Base-by-base conservation (phyloP, 2,329 filamentous ascomycete species). In the Calonectria henricotiae region DNA sequence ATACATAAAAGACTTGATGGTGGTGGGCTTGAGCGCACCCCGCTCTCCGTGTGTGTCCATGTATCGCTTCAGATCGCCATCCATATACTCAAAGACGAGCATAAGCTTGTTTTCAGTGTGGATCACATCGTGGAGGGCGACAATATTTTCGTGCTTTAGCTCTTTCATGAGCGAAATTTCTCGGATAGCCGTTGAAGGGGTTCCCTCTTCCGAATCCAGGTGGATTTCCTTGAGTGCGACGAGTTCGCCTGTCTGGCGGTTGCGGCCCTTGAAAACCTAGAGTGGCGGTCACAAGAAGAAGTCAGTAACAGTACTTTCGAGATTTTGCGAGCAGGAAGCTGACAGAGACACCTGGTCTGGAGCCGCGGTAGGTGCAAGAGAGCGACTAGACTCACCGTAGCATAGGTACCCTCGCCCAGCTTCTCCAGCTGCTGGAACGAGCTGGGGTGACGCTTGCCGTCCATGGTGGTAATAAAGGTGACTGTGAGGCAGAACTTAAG, bases 91-190 rank as follows among this genome's bases (percentile, higher is more conserved):
- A 78, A 99, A 99, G 11, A 99, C 96, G 46, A 99, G 91, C 96
- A 99, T 99, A 68, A 99, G 91, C 83, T 99, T 99, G 85, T 98
- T 99, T 86, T 99, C 96, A 69, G 96, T 99, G 84, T 99, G 96
- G 79, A 99, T 98, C 67, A 99, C 96, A 87, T 99, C 96, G 88
- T 98, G 94, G 5, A 99, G 91, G 69, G 93, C 94, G 78, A 99
- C 95, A 75, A 99, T 98, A 81, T 98, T 98, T 82, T 98, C 95
- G 84, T 99, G 96, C 84, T 98, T 98, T 75, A 99, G 89, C 85
- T 99, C 96, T 85, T 99, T 99, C 96, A 99, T 98, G 68, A 99
- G 89, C 1, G 95, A 98, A 79, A 99, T 99, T 84, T 99, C 96
- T 79, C 96, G 94, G 82, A 99, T 99, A 55, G 96, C 96, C 0